These are phyloP conservation scores for Beauveria scarabaeidicola DNA, from an alignment of 2,329 filamentous ascomycete genomes.

Conservation along the genomic window DNA sequence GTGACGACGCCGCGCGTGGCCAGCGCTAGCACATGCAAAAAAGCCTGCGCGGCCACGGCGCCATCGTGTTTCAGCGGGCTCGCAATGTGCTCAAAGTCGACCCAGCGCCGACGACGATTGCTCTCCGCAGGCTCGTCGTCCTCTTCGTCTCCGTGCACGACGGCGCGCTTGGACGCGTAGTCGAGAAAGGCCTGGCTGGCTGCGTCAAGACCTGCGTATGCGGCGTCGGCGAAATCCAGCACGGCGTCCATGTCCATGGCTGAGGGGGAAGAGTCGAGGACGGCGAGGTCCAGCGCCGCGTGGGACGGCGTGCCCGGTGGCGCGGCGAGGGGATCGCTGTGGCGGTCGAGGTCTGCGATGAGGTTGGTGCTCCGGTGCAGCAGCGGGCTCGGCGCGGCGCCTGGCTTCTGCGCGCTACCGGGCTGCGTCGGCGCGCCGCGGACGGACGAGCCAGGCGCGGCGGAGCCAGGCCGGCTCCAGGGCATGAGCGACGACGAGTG, in stretches of 20 bases:
- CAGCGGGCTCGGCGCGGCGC: constrained; percentile 27
- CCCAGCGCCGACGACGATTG: constrained; percentile 32
- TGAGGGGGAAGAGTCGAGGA: constrained; percentile 21
- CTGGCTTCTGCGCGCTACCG: constrained; percentile 28
- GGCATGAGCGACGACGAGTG: constrained; percentile 45
- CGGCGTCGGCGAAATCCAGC: constrained; percentile 15
- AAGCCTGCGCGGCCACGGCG: constrained; percentile 63
- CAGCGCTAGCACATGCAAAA: constrained; percentile 64
- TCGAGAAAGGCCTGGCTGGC: constrained; percentile 38
- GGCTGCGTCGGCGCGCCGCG: constrained; percentile 18
- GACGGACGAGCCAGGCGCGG: constrained; percentile 37
- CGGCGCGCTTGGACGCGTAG: constrained; percentile 31
- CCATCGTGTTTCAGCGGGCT: constrained; percentile 44
- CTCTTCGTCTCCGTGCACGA: constrained; percentile 24
- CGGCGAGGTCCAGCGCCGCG: constrained; percentile 26
- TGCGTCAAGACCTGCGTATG: constrained; percentile 30
- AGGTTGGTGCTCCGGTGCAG: constrained; percentile 28
- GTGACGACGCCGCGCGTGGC: constrained; percentile 56
- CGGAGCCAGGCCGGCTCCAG: constrained; percentile 42
- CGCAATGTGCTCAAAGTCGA: constrained; percentile 64
- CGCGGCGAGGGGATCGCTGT: constrained; percentile 31
- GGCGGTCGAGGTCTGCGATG: constrained; percentile 35
- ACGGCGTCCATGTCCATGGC: constrained; percentile 18
- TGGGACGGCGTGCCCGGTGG: constrained; percentile 14
- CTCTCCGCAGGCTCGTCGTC: constrained; percentile 12